Percentiles rank a stretch among this genome's conserved stretches.
Conservation (phyloP, 768 basidiomycete species). For the Rhizopogon sp. region DNA sequence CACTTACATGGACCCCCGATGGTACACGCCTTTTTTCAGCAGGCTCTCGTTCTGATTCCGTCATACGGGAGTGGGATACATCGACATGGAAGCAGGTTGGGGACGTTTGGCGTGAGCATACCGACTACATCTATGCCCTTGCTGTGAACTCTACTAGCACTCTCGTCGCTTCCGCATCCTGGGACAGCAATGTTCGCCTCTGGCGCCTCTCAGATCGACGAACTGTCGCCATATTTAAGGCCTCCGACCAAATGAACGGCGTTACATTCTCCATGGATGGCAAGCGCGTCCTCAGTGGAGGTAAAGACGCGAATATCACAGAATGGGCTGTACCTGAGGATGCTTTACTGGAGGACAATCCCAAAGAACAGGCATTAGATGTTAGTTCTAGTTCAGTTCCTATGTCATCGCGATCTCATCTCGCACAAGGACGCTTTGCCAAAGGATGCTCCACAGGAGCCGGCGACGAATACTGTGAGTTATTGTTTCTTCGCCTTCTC, state of each 20-base stretch:
- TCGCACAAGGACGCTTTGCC: neutral
- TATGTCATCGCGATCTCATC: neutral
- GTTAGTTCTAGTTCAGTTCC: neutral
- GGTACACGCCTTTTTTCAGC: no score
- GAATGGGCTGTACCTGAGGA: neutral
- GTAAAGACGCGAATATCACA: neutral
- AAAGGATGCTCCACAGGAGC: neutral
- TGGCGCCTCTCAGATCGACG: neutral
- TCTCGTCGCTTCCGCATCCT: neutral
- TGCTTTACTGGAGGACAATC: neutral
- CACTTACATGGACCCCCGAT: no score
- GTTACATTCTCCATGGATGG: neutral
- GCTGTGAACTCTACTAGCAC: neutral
- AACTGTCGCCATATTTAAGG: neutral
- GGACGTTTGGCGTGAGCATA: neutral
- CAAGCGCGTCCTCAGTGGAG: neutral
- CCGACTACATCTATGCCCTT: fast-evolving
- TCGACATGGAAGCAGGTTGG: neutral
- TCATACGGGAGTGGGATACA: neutral
- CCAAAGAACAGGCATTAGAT: neutral
- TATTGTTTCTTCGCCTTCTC: neutral
- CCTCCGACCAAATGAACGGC: neutral
- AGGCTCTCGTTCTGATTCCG: neutral
- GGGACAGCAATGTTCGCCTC: neutral
- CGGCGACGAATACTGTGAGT: neutral